phyloP scores from a whole-genome alignment of 768 basidiomycete genomes.

The Calocybe gangraenosa region DNA sequence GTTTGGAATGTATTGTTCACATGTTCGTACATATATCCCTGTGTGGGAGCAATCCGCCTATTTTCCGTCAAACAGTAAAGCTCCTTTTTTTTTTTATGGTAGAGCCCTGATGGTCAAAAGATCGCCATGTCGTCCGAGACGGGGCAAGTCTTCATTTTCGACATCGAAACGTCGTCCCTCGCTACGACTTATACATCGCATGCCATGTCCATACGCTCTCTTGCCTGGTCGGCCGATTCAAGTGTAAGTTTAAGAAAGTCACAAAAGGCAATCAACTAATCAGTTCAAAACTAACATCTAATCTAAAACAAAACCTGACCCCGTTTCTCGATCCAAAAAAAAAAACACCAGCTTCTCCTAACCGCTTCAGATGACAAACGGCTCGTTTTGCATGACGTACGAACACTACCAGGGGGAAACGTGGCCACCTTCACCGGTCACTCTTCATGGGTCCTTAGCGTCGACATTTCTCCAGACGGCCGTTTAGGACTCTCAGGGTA shows the following conservation, averaged over 20 bases:
- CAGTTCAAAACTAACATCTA: too few species aligned
- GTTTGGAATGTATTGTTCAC: slow-evolving; percentile 71
- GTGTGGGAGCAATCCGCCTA: not conserved
- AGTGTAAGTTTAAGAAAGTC: slow-evolving; percentile 66
- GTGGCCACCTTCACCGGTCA: slow-evolving; percentile 88
- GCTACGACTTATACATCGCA: slow-evolving; percentile 78
- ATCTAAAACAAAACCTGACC: too few species aligned
- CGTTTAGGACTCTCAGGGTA: slow-evolving; percentile 80
- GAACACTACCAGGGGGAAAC: slow-evolving; percentile 70
- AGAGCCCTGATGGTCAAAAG: slow-evolving; percentile 87
- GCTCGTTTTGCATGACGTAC: slow-evolving; percentile 86
- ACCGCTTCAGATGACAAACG: slow-evolving; percentile 93
- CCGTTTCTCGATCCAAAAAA: too few species aligned
- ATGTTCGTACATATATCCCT: slow-evolving; percentile 43
- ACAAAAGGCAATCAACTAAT: too few species aligned
- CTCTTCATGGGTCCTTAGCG: slow-evolving; percentile 85
- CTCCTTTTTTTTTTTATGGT: too few species aligned
- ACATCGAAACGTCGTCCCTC: slow-evolving; percentile 64
- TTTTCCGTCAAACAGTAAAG: too few species aligned
- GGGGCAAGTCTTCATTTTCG: slow-evolving; percentile 87
- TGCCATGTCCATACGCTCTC: slow-evolving; percentile 82
- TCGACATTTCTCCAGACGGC: slow-evolving; percentile 79
- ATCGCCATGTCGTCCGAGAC: slow-evolving; percentile 81
- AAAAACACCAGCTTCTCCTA: slow-evolving; percentile 73
- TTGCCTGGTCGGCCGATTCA: slow-evolving; percentile 88